phyloP scores from a whole-genome alignment of 2,329 filamentous ascomycete species.

The Fusarium sp. region DNA sequence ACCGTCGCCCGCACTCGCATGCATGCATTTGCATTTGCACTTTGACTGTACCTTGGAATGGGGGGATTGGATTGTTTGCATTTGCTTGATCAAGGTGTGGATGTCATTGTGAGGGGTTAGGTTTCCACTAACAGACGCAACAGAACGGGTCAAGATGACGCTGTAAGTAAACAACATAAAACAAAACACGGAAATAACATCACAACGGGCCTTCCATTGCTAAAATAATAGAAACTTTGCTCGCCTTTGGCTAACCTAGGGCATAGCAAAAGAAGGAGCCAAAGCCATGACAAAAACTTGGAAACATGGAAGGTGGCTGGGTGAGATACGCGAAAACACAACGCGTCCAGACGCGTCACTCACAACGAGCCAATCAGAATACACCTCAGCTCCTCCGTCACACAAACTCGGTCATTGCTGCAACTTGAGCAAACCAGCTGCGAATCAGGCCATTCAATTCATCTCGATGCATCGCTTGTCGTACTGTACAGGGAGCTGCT shows the following conservation, averaged over 20 bases:
- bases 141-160: conserved; percentile 41
- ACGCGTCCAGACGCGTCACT: conserved; percentile 34
- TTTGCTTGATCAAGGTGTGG: conserved; percentile 24
- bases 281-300: conserved; percentile 2
- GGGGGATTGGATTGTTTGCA: conserved; percentile 14
- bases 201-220: conserved; percentile 1
- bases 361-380: conserved; percentile 20
- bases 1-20: conserved; percentile 30
- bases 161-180: conserved; percentile 33
- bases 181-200: conserved; percentile 11
- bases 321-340: conserved; percentile 26
- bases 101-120: conserved; percentile 28
- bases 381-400: not conserved
- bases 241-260: conserved; percentile 24
- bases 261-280: not conserved
- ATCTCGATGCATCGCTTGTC: not conserved
- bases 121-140: conserved; percentile 27
- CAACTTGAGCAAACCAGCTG: conserved; percentile 1
- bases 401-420: conserved; percentile 19
- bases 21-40: conserved; percentile 11
- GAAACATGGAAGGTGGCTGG: conserved; percentile 24
- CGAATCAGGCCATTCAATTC: conserved; percentile 27
- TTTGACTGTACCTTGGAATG: conserved; percentile 3
- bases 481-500: not conserved
- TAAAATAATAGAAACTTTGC: conserved; percentile 13